These are phyloP conservation scores for Neofusicoccum parvum DNA, from an alignment of 2,329 filamentous ascomycete species.

Conservation along the genomic window DNA sequence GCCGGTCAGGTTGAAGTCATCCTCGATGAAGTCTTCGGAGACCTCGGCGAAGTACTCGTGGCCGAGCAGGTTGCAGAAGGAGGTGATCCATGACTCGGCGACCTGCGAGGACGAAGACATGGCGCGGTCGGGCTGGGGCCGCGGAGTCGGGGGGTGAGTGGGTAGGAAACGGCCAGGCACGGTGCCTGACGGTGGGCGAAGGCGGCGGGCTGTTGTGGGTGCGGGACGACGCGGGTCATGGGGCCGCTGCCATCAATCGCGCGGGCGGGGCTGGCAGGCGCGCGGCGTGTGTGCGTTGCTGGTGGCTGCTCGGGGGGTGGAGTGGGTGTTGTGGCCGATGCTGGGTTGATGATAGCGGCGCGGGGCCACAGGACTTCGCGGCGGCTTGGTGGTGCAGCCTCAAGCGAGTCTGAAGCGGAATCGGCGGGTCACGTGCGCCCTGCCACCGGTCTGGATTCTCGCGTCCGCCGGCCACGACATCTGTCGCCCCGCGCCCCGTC, in stretches of 20 bases:
- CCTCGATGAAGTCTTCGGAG: constrained; percentile 98
- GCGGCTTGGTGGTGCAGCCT: constrained; percentile 20
- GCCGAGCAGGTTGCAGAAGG: constrained; percentile 91
- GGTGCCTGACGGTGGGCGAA: constrained; percentile 18
- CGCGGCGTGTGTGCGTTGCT: neutral
- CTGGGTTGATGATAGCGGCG: constrained; percentile 19
- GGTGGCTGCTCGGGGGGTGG: neutral
- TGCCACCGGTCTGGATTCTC: neutral
- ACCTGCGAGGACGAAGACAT: constrained; percentile 62
- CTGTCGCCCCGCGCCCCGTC: neutral
- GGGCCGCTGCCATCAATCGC: constrained; percentile 20
- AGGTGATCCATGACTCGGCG: constrained; percentile 94
- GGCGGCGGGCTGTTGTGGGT: constrained; percentile 14
- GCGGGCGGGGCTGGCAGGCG: neutral
- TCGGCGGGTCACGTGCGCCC: constrained; percentile 2
- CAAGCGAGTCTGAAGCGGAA: constrained; percentile 3
- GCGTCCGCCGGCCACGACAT: neutral
- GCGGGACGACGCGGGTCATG: constrained; percentile 16
- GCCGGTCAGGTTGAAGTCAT: constrained; percentile 98
- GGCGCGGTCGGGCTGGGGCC: constrained; percentile 26
- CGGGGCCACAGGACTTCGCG: constrained; percentile 9
- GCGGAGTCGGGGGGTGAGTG: constrained; percentile 5
- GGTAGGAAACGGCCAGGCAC: constrained; percentile 15
- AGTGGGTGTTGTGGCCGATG: constrained; percentile 15
- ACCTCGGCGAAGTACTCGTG: constrained; percentile 99